A percentile compares a stretch with the other conserved stretches of the same genome.
phyloP scores from a whole-genome alignment of 2,329 filamentous ascomycete genomes.

The Fusarium mundagurra region DNA sequence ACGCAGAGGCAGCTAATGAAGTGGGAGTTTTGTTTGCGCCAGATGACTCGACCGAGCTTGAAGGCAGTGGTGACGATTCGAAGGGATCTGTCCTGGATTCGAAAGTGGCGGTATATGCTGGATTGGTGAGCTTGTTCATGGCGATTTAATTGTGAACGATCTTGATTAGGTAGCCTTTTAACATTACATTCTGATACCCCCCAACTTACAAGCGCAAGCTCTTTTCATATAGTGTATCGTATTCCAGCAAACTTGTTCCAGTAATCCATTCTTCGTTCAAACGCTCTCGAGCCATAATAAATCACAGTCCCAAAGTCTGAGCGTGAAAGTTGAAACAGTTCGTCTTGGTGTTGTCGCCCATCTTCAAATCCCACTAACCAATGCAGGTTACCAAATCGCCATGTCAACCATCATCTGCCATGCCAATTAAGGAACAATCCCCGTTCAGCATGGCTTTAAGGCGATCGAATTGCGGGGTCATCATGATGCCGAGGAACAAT shows the following conservation, averaged over 20 bases:
- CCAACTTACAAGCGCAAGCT: not conserved
- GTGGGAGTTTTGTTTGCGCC: conserved; percentile 62
- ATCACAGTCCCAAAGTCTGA: not conserved
- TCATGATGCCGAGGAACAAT: conserved; percentile 5
- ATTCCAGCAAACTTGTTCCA: not conserved
- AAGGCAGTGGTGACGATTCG: conserved; percentile 36
- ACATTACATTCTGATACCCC: not conserved
- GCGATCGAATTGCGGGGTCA: conserved; percentile 31
- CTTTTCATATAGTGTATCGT: not conserved
- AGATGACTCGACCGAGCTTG: conserved; percentile 58
- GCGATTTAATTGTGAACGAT: not conserved
- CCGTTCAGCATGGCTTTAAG: conserved; percentile 6
- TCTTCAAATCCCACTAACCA: conserved; percentile 34
- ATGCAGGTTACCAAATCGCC: conserved; percentile 42
- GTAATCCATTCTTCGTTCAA: not conserved
- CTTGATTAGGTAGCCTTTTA: not conserved
- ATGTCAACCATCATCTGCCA: conserved; percentile 19
- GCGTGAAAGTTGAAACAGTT: not conserved
- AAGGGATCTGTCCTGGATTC: not conserved
- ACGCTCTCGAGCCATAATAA: not conserved
- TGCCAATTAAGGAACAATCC: conserved; percentile 10
- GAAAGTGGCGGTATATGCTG: conserved; percentile 2
- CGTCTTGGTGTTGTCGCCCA: not conserved
- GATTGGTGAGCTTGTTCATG: conserved; percentile 3
- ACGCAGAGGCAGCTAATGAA: conserved; percentile 53